phyloP scores from a whole-genome alignment of 2,329 filamentous ascomycete species.

The Cladorrhinum sp. region DNA sequence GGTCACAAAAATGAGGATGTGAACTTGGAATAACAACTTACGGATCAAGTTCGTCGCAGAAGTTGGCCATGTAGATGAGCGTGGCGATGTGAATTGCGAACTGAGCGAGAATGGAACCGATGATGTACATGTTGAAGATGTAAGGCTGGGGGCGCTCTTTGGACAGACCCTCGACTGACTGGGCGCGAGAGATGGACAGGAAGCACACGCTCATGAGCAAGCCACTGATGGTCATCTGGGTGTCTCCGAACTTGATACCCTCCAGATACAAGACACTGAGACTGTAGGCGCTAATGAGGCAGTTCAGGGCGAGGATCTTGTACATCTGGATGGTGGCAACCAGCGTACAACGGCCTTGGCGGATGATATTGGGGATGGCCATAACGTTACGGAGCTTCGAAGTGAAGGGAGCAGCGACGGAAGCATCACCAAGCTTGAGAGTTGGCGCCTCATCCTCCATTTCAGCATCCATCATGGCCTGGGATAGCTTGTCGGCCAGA shows the following conservation, averaged over 20 bases:
- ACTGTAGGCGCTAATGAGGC: conserved; percentile 95
- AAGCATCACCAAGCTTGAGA: conserved; percentile 95
- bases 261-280: conserved; percentile 94
- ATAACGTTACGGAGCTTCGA: conserved; percentile 96
- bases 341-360: conserved; percentile 93
- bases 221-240: conserved; percentile 96
- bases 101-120: conserved; percentile 93
- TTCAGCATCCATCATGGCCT: conserved; percentile 85
- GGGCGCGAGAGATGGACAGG: conserved; percentile 95
- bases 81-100: conserved; percentile 95
- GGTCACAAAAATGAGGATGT: background rate
- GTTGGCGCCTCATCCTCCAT: conserved; percentile 90
- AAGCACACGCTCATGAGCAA: conserved; percentile 99
- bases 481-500: conserved; percentile 82
- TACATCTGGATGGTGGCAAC: conserved; percentile 99
- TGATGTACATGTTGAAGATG: conserved; percentile 99
- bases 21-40: conserved; percentile 46
- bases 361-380: conserved; percentile 96
- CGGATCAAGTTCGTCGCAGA: conserved; percentile 83
- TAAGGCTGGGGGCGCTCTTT: conserved; percentile 97
- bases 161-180: conserved; percentile 89
- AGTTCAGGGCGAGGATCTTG: conserved; percentile 98
- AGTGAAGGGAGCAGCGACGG: conserved; percentile 94
- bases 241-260: conserved; percentile 98
- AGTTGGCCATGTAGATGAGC: conserved; percentile 87